Evolutionary conservation across 441 rosid genomes (phyloP).

Genomic region (Erodium moschatum): DNA sequence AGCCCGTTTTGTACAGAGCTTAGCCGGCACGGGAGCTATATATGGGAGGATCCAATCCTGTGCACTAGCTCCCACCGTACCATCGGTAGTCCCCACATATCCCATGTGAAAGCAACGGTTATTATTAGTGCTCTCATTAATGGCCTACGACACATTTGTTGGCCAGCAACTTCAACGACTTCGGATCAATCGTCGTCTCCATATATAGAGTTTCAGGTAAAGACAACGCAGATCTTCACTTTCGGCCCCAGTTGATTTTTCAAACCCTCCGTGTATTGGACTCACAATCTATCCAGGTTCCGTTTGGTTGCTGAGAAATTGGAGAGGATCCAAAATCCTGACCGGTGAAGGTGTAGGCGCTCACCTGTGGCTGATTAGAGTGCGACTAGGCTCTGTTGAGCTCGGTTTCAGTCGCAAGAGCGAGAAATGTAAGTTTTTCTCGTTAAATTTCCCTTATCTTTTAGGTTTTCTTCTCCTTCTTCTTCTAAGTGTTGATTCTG

Average conservation of each 20-base stretch:
- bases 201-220: neutral
- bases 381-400: neutral
- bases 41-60: neutral
- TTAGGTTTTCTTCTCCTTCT: too few relatives aligned
- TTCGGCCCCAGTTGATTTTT: too few relatives aligned
- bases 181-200: neutral
- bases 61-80: neutral
- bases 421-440: neutral
- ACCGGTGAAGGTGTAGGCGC: neutral
- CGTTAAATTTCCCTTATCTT: too few relatives aligned
- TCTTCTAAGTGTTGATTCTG: neutral
- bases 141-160: neutral
- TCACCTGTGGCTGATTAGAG: neutral
- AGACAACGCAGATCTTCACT: neutral
- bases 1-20: too few relatives aligned
- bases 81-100: neutral
- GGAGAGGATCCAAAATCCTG: neutral
- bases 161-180: neutral
- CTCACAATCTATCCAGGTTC: neutral
- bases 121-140: neutral
- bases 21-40: too few relatives aligned
- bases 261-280: too few relatives aligned
- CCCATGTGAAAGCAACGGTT: neutral
- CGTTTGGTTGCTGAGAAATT: constrained; percentile 7
- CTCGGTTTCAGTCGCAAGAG: neutral